Evolutionary conservation across 1,284 basidiomycete genomes (phyloP), one percentile per base, ranked within the genome.

Genomic region (Garcileccinum viscosum): DNA sequence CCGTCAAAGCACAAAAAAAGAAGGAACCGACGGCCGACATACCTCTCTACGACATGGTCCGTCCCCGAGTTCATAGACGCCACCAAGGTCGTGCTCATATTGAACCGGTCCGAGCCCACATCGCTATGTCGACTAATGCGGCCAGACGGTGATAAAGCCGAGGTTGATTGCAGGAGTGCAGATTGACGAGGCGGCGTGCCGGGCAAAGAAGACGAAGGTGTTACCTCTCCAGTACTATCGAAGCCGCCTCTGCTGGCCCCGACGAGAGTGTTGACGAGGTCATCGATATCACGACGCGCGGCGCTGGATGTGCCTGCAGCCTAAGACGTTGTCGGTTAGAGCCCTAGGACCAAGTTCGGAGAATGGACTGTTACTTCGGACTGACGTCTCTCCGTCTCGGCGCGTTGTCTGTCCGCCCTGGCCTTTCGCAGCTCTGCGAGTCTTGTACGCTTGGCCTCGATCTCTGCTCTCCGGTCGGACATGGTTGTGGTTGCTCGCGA

Each of bases 361-460:
- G n/a, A 30, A 38, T 56, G 66, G 58, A 62, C 24, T 44, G 42
- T 72, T 76, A 85, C 86, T 72, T 88, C 87, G 69, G 85, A 79
- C 40, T 80, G 79, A 67, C 87, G 84, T 73, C 87, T 82, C 67
- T 91, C 88, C 38, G 82, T 84, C 59, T 90, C 89, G 67, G 84
- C 85, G 67, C 84, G 87, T 76, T 92, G 88, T 70, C 94, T 85
- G 70, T 92, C 89, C 62, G 89, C 88, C 53, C 94, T 83, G 50
- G 90, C 92, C 76, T 90, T 89, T 69, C 92, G 87, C 37, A 96
- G 86, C 72, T 96, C 95, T 62, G 90, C 95, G 56, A 99, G 90
- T 81, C 96, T 96, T 9, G 91, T 90, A 69, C 92, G 87, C 83
- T 99, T 99, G 53, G 93, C 94, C 82, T 97, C 95, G 71, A 99